Conservation (phyloP, 768 basidiomycete species). For the Cubamyces lactineus region DNA sequence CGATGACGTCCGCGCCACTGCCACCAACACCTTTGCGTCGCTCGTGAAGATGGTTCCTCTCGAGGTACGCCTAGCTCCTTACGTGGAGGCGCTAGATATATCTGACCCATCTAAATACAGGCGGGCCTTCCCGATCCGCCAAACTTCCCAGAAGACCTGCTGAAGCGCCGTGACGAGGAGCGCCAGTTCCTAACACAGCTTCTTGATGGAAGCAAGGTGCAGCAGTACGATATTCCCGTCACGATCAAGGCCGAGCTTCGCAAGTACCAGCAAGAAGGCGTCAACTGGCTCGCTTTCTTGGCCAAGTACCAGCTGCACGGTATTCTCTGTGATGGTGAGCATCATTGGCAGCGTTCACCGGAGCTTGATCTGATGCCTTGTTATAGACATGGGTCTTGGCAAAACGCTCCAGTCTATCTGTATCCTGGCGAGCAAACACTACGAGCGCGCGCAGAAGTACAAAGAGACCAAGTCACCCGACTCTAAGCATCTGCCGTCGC, state of each 20-base stretch:
- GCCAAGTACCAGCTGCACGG: constrained; percentile 98
- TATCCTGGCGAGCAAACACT: constrained; percentile 92
- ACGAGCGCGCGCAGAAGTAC: constrained; percentile 76
- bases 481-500: constrained; percentile 84
- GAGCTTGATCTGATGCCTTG: constrained; percentile 11
- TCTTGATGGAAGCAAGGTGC: constrained; percentile 93
- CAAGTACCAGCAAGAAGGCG: constrained; percentile 97
- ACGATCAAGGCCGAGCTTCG: constrained; percentile 91
- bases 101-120: constrained; percentile 42
- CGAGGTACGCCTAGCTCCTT: constrained; percentile 61
- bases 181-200: constrained; percentile 92
- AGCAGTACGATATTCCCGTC: constrained; percentile 85
- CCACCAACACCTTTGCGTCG: constrained; percentile 97
- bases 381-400: constrained; percentile 94
- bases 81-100: not conserved
- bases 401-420: constrained; percentile 98
- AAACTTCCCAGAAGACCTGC: constrained; percentile 85
- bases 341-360: not conserved
- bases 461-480: constrained; percentile 71
- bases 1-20: constrained; percentile 87
- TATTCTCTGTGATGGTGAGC: constrained; percentile 92
- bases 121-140: constrained; percentile 96
- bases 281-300: constrained; percentile 98
- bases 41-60: constrained; percentile 98
- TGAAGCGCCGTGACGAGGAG: constrained; percentile 85